Percentiles rank a stretch among this genome's conserved stretches.
Evolutionary conservation across 148 eudicot species (phyloP).

Genomic region (Nepenthes gracilis): DNA sequence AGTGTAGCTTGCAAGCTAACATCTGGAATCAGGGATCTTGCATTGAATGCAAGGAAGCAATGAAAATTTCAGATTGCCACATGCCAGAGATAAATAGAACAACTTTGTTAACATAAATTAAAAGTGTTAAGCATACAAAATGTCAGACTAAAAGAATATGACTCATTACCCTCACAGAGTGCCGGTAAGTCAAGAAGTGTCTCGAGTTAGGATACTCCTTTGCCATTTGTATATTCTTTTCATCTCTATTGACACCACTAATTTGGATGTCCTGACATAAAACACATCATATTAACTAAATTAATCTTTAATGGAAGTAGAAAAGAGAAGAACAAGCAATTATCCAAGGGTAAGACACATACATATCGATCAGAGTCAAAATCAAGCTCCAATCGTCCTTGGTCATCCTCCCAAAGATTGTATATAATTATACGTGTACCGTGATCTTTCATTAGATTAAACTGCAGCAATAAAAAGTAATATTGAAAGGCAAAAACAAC

Average conservation of each 20-base stretch:
- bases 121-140: background rate
- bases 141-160: conserved; percentile 3
- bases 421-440: conserved; percentile 84
- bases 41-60: too few relatives aligned
- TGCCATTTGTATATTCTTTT: conserved; percentile 73
- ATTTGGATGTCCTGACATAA: conserved; percentile 78
- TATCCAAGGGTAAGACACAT: conserved; percentile 8
- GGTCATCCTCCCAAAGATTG: conserved; percentile 98
- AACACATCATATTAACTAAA: conserved; percentile 3
- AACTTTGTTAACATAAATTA: background rate
- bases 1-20: too few relatives aligned
- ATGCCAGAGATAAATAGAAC: background rate
- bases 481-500: background rate
- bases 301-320: background rate
- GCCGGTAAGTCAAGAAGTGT: conserved; percentile 81
- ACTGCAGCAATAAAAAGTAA: conserved; percentile 29
- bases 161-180: conserved; percentile 69
- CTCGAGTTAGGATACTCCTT: conserved; percentile 55
- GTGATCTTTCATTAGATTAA: conserved; percentile 54
- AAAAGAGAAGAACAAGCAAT: background rate
- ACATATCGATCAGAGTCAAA: conserved; percentile 76
- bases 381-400: conserved; percentile 71
- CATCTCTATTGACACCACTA: conserved; percentile 82
- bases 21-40: too few relatives aligned
- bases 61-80: too few relatives aligned